Percentiles rank a stretch among this genome's conserved stretches.
Evolutionary conservation across 148 eudicot species (phyloP).

Genomic region (Hydrangea macrophylla): DNA sequence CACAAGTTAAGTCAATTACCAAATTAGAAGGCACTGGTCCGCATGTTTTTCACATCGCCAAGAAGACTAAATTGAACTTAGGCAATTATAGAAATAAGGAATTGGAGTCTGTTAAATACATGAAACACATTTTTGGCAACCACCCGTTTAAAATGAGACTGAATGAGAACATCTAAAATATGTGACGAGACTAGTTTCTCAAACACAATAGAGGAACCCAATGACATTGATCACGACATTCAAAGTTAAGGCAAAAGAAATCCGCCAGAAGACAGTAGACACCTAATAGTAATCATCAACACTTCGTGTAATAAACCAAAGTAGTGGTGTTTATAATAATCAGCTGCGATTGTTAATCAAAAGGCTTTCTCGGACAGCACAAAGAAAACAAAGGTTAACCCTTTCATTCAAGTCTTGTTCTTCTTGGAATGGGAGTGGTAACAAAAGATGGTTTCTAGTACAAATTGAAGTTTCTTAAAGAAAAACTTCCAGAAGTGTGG

Average conservation of each 20-base stretch:
- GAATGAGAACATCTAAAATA: too few relatives aligned
- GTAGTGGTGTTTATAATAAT: neutral
- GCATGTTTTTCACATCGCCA: neutral
- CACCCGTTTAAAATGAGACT: too few relatives aligned
- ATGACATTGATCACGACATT: neutral
- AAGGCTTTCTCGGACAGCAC: neutral
- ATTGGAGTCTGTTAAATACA: neutral
- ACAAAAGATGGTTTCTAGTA: neutral
- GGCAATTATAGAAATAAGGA: constrained; percentile 5
- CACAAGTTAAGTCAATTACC: neutral
- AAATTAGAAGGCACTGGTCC: neutral
- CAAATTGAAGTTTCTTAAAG: neutral
- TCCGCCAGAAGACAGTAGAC: neutral
- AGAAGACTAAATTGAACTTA: neutral
- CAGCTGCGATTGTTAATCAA: neutral
- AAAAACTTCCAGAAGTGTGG: neutral
- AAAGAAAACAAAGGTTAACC: neutral
- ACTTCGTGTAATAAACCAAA: neutral
- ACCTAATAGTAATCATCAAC: neutral
- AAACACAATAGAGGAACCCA: neutral
- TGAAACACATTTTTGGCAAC: too few relatives aligned
- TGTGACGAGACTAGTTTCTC: too few relatives aligned
- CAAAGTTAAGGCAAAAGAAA: neutral
- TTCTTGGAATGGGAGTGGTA: neutral
- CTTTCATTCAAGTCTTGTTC: neutral